Evolutionary conservation across 2,329 filamentous ascomycete species (phyloP).

Genomic region (Colletotrichum karsti): DNA sequence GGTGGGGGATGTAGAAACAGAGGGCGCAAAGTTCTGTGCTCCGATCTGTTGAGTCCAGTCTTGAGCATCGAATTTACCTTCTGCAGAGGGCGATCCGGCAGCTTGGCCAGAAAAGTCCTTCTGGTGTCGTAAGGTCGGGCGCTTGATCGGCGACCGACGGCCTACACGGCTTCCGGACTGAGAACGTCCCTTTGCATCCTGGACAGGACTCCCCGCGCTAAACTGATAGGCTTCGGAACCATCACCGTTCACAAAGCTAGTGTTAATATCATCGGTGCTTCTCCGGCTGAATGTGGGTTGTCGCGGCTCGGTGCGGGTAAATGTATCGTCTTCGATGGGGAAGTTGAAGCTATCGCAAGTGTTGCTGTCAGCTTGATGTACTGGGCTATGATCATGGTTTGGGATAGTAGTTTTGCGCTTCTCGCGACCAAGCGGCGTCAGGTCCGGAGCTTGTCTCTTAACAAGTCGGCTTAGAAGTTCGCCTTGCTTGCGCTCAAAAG

Average conservation of each 20-base stretch:
- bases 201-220: conserved; percentile 53
- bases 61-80: conserved; percentile 56
- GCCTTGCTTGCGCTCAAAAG: conserved; percentile 51
- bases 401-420: conserved; percentile 15
- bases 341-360: conserved; percentile 59
- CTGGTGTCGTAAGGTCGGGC: conserved; percentile 33
- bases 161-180: conserved; percentile 49
- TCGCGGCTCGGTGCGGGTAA: conserved; percentile 43
- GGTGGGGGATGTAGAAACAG: conserved; percentile 53
- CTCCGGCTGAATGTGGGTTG: conserved; percentile 53
- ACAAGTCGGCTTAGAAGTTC: conserved; percentile 47
- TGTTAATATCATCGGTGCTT: conserved; percentile 70
- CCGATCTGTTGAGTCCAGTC: conserved; percentile 64
- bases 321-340: conserved; percentile 51
- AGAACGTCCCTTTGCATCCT: conserved; percentile 44
- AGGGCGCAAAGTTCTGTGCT: conserved; percentile 61
- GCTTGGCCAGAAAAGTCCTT: conserved; percentile 31
- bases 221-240: conserved; percentile 57
- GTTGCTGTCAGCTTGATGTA: conserved; percentile 43
- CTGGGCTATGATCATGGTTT: conserved; percentile 4
- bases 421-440: conserved; percentile 12
- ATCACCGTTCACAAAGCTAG: conserved; percentile 64
- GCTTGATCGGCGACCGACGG: conserved; percentile 49
- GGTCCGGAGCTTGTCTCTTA: conserved; percentile 34
- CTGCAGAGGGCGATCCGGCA: conserved; percentile 25